Conservation (phyloP, 2,329 filamentous ascomycete genomes). For the Ophiocordyceps unilateralis region DNA sequence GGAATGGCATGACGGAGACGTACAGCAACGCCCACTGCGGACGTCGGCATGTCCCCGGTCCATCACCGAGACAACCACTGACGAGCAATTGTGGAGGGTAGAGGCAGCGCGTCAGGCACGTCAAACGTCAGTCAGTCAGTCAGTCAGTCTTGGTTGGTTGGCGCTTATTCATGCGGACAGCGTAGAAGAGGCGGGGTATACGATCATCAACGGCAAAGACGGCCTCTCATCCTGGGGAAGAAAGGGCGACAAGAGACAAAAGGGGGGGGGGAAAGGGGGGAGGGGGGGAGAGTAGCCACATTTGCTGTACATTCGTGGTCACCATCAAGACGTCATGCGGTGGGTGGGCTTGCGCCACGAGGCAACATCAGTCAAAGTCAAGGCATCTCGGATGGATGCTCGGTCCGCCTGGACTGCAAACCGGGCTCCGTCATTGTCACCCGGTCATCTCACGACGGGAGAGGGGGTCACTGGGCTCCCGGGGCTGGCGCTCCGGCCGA, state of each 20-base stretch:
- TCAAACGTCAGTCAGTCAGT: too few relatives aligned
- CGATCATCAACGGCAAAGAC: constrained; percentile 7
- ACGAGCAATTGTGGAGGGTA: neutral
- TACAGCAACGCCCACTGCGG: too few relatives aligned
- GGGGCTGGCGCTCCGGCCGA: constrained; percentile 17
- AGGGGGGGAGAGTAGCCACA: constrained; percentile 1
- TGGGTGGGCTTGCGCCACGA: constrained; percentile 8
- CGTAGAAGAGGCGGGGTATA: constrained; percentile 3
- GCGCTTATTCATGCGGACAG: too few relatives aligned
- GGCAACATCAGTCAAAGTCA: constrained; percentile 16
- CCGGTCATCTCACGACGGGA: neutral
- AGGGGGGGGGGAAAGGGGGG: constrained; percentile 3
- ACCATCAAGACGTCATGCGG: constrained; percentile 12
- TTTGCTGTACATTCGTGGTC: constrained; percentile 17
- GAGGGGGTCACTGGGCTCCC: constrained; percentile 19
- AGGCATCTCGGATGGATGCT: constrained; percentile 12
- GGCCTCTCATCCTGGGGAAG: neutral
- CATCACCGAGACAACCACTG: neutral
- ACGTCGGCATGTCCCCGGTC: too few relatives aligned
- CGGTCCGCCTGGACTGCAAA: constrained; percentile 2
- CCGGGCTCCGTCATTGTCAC: constrained; percentile 16
- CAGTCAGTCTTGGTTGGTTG: neutral
- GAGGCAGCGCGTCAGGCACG: neutral
- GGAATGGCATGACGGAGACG: neutral
- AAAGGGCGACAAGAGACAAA: too few relatives aligned